phyloP scores from a whole-genome alignment of 2,329 filamentous ascomycete genomes.

The Nigrospora osmanthi region DNA sequence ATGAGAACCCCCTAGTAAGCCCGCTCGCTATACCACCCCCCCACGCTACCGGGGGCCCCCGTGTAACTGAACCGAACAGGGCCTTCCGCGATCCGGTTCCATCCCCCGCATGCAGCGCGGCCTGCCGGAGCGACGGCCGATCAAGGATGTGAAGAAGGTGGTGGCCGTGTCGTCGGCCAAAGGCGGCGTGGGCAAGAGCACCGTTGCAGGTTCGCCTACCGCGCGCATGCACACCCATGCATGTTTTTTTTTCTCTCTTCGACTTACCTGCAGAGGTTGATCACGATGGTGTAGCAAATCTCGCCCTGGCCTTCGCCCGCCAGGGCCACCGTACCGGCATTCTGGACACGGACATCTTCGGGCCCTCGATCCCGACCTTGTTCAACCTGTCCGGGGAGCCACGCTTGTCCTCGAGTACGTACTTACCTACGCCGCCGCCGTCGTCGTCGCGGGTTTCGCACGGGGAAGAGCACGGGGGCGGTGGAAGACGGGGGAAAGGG shows the following conservation, averaged over 20 bases:
- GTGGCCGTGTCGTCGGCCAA: slow-evolving; percentile 96
- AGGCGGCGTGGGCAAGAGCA: slow-evolving; percentile 96
- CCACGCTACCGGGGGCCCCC: too few species aligned
- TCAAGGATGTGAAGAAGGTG: slow-evolving; percentile 81
- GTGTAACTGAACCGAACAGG: slow-evolving; percentile 40
- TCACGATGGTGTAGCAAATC: slow-evolving; percentile 50
- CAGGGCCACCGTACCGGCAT: slow-evolving; percentile 78
- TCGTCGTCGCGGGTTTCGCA: background rate
- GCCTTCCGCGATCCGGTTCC: slow-evolving; percentile 70
- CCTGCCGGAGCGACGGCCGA: slow-evolving; percentile 71
- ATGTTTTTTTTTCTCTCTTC: too few species aligned
- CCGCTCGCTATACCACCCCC: background rate
- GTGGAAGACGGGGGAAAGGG: too few species aligned
- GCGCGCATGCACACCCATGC: too few species aligned
- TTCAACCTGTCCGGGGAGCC: slow-evolving; percentile 77
- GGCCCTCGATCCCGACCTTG: slow-evolving; percentile 86
- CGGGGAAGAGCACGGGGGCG: too few species aligned
- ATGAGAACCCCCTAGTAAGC: slow-evolving; percentile 81
- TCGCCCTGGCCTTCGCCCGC: slow-evolving; percentile 79
- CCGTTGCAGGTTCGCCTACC: slow-evolving; percentile 60
- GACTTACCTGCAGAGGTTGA: background rate
- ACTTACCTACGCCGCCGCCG: slow-evolving; percentile 35
- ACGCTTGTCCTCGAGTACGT: slow-evolving; percentile 62
- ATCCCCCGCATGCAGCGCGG: slow-evolving; percentile 73
- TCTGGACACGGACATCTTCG: slow-evolving; percentile 93